Base-by-base conservation (phyloP, 805 yeast genomes). In the Candida sphagnicola region DNA sequence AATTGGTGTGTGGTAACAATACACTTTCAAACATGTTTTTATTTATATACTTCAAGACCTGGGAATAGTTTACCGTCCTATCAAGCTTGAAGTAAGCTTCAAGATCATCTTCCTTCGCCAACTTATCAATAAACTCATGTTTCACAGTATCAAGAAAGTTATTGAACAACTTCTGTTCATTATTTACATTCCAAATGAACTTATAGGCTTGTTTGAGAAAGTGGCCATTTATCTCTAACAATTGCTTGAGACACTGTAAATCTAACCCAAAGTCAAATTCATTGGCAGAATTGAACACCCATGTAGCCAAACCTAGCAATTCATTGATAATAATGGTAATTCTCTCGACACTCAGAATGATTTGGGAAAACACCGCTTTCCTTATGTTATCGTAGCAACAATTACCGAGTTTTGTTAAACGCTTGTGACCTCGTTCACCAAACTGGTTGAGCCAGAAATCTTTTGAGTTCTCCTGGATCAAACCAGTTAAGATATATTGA, bases 371-470 rank as follows among this genome's bases (percentile, higher is more conserved):
- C 1, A 77, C 46, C 0, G 64, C 55, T 39, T 76, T 72, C 38
- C 79, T 59, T 0, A 74, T 57, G 32, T 61, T 61, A 31, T 80
- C 82, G 49, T 74, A 81, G 11, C 73, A 63, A 1, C 67, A 56
- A 25, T 67, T 70, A 0, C 84, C 82, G 13, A 71, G 37, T 37
- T 68, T 71, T 2, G 61, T 59, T 75, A 87, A 75, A 46, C 76
- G 66, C 44, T 74, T 76, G 14, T 76, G 54, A 19, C 85, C 85
- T 44, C 84, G 63, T 44, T 82, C 88, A 0, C 86, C 89, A 24
- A 84, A 61, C 34, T 79, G 77, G 47, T 81, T 80, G 16, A 75
- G 69, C 51, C 85, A 61, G 79, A 80, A 84, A 40, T 77, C 79
- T 42, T 69, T 71, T 2, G 77, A 60, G 1, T 66, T 57, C 11